These are phyloP conservation scores for Bacidia gigantensis DNA, from an alignment of 495 filamentous ascomycete species.

Conservation along the genomic window DNA sequence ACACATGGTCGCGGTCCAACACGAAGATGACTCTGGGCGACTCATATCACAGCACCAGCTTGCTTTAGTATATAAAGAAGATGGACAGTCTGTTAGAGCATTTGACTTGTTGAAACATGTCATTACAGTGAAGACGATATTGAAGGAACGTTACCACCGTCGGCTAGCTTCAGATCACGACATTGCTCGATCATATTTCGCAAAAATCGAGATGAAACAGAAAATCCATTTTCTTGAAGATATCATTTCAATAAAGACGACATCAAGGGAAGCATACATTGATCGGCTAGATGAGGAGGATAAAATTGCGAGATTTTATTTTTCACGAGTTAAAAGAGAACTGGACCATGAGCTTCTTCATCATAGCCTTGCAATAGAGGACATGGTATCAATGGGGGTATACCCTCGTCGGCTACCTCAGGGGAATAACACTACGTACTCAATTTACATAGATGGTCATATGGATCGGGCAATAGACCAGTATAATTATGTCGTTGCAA, in stretches of 20 bases:
- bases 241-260: too few relatives aligned
- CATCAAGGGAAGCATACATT: too few relatives aligned
- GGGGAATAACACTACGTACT: neutral
- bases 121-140: neutral
- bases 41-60: slow-evolving; percentile 22
- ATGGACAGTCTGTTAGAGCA: neutral
- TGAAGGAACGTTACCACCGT: neutral
- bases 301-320: too few relatives aligned
- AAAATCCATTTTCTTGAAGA: neutral
- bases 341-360: too few relatives aligned
- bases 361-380: neutral
- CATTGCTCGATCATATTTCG: neutral
- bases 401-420: neutral
- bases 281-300: too few relatives aligned
- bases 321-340: too few relatives aligned
- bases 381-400: neutral
- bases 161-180: neutral
- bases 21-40: slow-evolving; percentile 20
- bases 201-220: neutral
- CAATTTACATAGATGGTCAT: neutral
- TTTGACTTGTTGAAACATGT: neutral
- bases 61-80: neutral
- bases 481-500: neutral
- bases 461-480: neutral
- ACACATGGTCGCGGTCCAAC: slow-evolving; percentile 3